Base-by-base conservation (phyloP, 2,329 filamentous ascomycete genomes). In the Pseudopyricularia cyperi region DNA sequence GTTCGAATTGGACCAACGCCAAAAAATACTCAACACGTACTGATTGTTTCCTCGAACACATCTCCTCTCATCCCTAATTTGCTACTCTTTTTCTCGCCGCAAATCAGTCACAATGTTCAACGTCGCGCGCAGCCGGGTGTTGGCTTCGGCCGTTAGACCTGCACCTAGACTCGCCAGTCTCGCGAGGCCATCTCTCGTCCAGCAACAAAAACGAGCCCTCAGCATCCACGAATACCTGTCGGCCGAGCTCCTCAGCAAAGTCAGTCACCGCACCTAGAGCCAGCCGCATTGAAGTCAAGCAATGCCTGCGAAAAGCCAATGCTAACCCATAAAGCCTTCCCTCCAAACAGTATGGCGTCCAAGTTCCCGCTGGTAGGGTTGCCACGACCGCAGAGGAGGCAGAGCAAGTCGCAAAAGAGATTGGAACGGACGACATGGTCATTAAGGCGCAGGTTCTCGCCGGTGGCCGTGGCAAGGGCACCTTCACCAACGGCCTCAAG, bases 381-480 rank as follows among this genome's bases (percentile, higher is more conserved):
- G 93, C 93, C 61, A 83, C 82, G 69, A 85, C 75, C 57, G 80
- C 86, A 48, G 81, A 84, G 64, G 93, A 97, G 77, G 93, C 93
- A 60, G 91, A 96, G 79, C 76, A 81, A 62, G 80, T 97, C 64
- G 93, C 93, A 54, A 90, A 91, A 75, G 75, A 83, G 59, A 93
- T 98, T 65, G 87, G 89, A 76, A 85, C 79, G 63, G 91, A 95
- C 67, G 93, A 98, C 70, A 91, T 96, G 82, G 93, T 98, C 62
- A 97, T 98, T 80, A 98, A 98, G 82, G 93, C 93, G 57, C 93
- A 98, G 77, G 93, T 98, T 56, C 86, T 98, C 57, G 93, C 93
- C 57, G 93, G 93, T 73, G 93, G 93, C 59, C 87, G 93, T 76
- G 93, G 93, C 73, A 98, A 98, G 79, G 93, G 93, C 62, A 85